Evolutionary conservation across 176 grass and related monocot genomes (phyloP), one percentile per base, ranked within the genome.

Genomic region (Carex kokanica): DNA sequence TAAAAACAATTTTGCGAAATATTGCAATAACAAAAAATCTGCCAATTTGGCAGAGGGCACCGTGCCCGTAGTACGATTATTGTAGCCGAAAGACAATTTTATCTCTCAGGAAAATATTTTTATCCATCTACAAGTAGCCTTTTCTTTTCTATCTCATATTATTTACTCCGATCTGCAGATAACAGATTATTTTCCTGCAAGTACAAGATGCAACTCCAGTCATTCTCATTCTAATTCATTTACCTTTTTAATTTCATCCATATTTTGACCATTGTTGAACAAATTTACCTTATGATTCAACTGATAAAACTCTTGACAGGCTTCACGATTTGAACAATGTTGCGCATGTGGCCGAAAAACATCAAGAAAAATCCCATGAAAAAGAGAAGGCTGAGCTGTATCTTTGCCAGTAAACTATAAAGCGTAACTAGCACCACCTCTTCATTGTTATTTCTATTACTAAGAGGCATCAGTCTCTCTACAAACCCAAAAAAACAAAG

Each of bases 341-440:
- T 66, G 21, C 60, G 40, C 80, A 82, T 82, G 16, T 82, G 80
- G 36, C 59, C 80, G 10, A 45, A 66, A 66, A 63, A 82, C 61
- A 82, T 67, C n/a, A 82, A 67, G 60, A 82, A 82, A 82, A 52
- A 66, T 82, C 80, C 56, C 80, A 82, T 51, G 23, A 65, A 82
- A 43, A 81, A 81, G 31, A 81, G 4, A 47, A 47, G 64, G 59
- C 78, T 81, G n/a, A 62, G 78, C 40, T 81, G 78, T 41, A 81
- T 81, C 78, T 81, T 81, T 18, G 20, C 78, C 24, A 81, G 32
- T 14, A 81, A 81, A 24, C 78, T 81, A 63, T 81, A 61, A 40
- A 81, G 53, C 2, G 78, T 81, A 29, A 81, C 56, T 12, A 81
- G 32, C 78, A 81, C 78, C 78, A 81, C 78, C 63, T 34, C 78